phyloP scores from a whole-genome alignment of 768 basidiomycete genomes.

The Leccinum aurantiacum region DNA sequence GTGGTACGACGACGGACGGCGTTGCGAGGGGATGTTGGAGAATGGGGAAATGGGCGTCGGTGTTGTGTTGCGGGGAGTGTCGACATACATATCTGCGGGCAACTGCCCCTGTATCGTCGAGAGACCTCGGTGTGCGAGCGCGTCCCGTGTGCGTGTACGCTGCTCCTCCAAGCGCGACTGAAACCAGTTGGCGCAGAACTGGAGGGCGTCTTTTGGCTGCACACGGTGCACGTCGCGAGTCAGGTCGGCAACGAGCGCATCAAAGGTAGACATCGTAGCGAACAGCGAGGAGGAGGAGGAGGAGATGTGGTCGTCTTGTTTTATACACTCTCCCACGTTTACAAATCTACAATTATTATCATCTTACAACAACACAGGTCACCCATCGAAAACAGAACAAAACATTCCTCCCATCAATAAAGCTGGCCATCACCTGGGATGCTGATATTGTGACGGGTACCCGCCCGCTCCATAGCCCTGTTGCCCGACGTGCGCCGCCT shows the following conservation, averaged over 20 bases:
- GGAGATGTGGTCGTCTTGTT: slow-evolving; percentile 5
- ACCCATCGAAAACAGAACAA: slow-evolving; percentile 14
- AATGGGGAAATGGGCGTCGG: slow-evolving; percentile 56
- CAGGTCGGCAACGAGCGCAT: slow-evolving; percentile 78
- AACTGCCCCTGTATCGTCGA: slow-evolving; percentile 51
- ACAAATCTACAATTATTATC: slow-evolving; percentile 5
- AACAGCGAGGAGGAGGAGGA: slow-evolving; percentile 6
- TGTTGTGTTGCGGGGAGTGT: slow-evolving; percentile 38
- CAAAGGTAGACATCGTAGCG: slow-evolving; percentile 65
- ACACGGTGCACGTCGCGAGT: slow-evolving; percentile 83
- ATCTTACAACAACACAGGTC: slow-evolving; percentile 3
- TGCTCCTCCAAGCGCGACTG: slow-evolving; percentile 85
- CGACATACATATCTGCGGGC: slow-evolving; percentile 59
- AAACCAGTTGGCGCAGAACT: slow-evolving; percentile 95
- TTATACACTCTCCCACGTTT: slow-evolving; percentile 29
- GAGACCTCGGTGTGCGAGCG: slow-evolving; percentile 47
- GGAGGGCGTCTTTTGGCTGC: slow-evolving; percentile 87
- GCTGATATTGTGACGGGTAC: slow-evolving; percentile 35
- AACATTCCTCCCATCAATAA: neutral
- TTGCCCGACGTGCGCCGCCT: slow-evolving; percentile 30
- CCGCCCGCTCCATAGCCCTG: slow-evolving; percentile 30
- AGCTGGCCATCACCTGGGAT: slow-evolving; percentile 24
- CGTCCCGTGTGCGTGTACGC: slow-evolving; percentile 68
- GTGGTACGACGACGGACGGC: slow-evolving; percentile 54
- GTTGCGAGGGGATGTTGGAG: slow-evolving; percentile 46